A percentile compares a stretch with the other conserved stretches of the same genome.
Conservation (phyloP, 129 eudicot genomes). For the Flaveria ramosissima region DNA sequence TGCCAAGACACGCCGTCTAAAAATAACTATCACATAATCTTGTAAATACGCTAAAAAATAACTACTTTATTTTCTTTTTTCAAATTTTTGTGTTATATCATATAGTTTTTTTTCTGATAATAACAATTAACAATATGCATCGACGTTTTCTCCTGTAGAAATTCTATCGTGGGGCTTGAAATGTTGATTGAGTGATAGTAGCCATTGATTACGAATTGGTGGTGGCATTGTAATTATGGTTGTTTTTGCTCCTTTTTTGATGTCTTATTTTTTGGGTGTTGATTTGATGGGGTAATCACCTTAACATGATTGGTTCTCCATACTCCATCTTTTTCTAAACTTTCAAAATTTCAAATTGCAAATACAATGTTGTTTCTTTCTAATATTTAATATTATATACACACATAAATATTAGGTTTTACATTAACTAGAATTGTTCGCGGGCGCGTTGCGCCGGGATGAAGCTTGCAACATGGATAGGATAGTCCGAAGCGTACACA, state of each 20-base stretch:
- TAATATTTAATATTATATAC: too few relatives aligned
- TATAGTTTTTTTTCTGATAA: not conserved
- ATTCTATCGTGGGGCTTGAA: conserved; percentile 33
- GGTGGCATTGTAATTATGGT: conserved; percentile 36
- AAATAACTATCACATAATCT: too few relatives aligned
- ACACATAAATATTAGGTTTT: too few relatives aligned
- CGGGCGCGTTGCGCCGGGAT: too few relatives aligned
- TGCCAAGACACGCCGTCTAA: too few relatives aligned
- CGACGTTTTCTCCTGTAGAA: conserved; percentile 18
- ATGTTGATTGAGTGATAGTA: conserved; percentile 47
- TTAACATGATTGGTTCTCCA: conserved; percentile 46
- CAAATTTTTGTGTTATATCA: not conserved
- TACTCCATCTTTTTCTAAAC: conserved; percentile 1
- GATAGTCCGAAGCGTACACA: too few relatives aligned
- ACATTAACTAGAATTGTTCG: too few relatives aligned
- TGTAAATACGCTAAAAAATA: too few relatives aligned
- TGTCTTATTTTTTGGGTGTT: conserved; percentile 29
- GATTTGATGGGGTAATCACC: conserved; percentile 43
- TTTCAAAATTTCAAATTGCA: conserved; percentile 8
- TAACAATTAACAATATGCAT: conserved; percentile 1
- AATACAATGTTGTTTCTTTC: not conserved
- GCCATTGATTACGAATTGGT: conserved; percentile 47
- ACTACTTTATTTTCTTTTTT: not conserved
- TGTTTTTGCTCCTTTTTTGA: conserved; percentile 23
- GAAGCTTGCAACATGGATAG: too few relatives aligned